Conservation (phyloP, 2,329 filamentous ascomycete genomes). For the Parastagonospora avenae region DNA sequence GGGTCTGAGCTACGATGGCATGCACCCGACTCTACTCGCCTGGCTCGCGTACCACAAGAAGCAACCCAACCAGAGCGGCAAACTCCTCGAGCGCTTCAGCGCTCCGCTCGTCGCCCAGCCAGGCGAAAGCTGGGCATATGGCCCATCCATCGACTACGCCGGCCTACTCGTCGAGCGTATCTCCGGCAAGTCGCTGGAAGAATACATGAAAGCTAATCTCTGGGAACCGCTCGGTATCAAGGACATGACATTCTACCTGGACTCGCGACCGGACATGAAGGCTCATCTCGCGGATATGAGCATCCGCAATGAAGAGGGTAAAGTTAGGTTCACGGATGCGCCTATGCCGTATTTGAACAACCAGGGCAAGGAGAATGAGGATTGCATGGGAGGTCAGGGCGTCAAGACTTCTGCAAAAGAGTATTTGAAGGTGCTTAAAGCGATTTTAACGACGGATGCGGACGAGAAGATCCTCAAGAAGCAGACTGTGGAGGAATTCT, state of each 20-base stretch:
- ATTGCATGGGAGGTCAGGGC: constrained; percentile 36
- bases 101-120: constrained; percentile 46
- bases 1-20: constrained; percentile 54
- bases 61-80: constrained; percentile 42
- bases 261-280: constrained; percentile 25
- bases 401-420: constrained; percentile 25
- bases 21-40: constrained; percentile 46
- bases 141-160: constrained; percentile 55
- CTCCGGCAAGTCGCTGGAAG: constrained; percentile 58
- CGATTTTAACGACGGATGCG: constrained; percentile 29
- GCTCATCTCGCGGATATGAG: constrained; percentile 36
- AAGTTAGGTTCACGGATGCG: constrained; percentile 6
- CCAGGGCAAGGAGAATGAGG: constrained; percentile 18
- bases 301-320: constrained; percentile 21
- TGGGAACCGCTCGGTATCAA: constrained; percentile 53
- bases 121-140: constrained; percentile 58
- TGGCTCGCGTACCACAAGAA: constrained; percentile 44
- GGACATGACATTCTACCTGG: constrained; percentile 61
- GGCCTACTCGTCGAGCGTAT: constrained; percentile 52
- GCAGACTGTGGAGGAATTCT: constrained; percentile 33
- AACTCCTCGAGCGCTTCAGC: constrained; percentile 52
- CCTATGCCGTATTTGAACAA: constrained; percentile 19
- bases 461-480: constrained; percentile 33
- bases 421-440: constrained; percentile 39
- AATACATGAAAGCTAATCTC: constrained; percentile 63